Conservation (phyloP, 1,139 yeast genomes). For the Fermentozyma sake region DNA sequence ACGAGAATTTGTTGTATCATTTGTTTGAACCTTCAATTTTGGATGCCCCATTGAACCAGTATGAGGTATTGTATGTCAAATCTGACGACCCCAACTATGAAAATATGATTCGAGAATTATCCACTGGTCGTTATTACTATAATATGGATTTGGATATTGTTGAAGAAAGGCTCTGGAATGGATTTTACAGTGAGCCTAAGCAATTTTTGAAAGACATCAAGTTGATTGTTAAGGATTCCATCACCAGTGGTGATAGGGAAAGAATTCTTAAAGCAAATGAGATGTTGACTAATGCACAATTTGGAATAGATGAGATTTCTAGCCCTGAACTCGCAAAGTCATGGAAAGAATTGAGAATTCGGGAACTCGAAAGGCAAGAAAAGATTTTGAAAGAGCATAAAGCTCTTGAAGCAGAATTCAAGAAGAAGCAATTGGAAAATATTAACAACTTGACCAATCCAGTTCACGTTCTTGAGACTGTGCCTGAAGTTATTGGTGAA, state of each 20-base stretch:
- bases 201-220: constrained; percentile 84
- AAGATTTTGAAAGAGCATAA: constrained; percentile 40
- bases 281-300: constrained; percentile 94
- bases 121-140: constrained; percentile 67
- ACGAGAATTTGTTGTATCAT: constrained; percentile 67
- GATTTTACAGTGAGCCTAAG: constrained; percentile 87
- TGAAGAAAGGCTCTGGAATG: constrained; percentile 96
- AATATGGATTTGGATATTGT: constrained; percentile 93
- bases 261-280: constrained; percentile 85
- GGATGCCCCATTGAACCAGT: constrained; percentile 36
- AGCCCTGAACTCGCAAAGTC: constrained; percentile 68
- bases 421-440: constrained; percentile 11
- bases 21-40: constrained; percentile 58
- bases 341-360: constrained; percentile 66
- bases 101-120: constrained; percentile 73
- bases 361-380: constrained; percentile 59
- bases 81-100: constrained; percentile 46
- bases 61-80: constrained; percentile 50
- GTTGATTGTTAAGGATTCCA: constrained; percentile 77
- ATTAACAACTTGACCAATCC: constrained; percentile 2
- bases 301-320: constrained; percentile 87
- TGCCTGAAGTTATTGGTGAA: constrained; percentile 1
- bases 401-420: constrained; percentile 23
- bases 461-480: constrained; percentile 1
- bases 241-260: constrained; percentile 76